phyloP scores from a whole-genome alignment of 2,329 filamentous ascomycete species.

The Diaporthe sp. region DNA sequence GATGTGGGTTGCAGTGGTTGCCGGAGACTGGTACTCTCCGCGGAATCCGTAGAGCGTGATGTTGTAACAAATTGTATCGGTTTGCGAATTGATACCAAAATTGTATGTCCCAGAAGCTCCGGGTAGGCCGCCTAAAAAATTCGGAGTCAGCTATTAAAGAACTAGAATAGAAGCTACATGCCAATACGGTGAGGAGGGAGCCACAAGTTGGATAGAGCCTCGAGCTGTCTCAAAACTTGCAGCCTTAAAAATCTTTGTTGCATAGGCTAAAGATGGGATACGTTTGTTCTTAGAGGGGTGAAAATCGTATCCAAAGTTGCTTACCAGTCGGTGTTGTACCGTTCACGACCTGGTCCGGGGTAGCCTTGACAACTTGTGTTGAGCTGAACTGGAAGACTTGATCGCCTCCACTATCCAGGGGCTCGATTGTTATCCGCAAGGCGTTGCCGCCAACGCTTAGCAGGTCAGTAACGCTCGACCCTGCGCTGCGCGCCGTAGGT shows the following conservation, averaged over 20 bases:
- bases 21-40: slow-evolving; percentile 56
- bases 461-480: neutral
- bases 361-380: slow-evolving; percentile 56
- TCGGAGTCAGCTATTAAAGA: too few relatives aligned
- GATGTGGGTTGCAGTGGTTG: slow-evolving; percentile 60
- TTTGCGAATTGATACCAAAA: slow-evolving; percentile 56
- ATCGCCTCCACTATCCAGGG: neutral
- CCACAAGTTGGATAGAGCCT: too few relatives aligned
- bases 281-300: too few relatives aligned
- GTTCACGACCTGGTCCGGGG: slow-evolving; percentile 57
- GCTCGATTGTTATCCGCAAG: neutral
- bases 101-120: slow-evolving; percentile 59
- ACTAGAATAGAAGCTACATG: too few relatives aligned
- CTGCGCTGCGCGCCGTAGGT: neutral
- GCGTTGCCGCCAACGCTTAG: neutral
- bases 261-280: too few relatives aligned
- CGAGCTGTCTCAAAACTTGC: too few relatives aligned
- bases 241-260: too few relatives aligned
- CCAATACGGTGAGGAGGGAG: too few relatives aligned
- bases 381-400: slow-evolving; percentile 52
- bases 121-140: slow-evolving; percentile 48
- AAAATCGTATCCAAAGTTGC: too few relatives aligned
- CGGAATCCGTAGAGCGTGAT: slow-evolving; percentile 58
- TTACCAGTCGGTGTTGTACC: slow-evolving; percentile 43
- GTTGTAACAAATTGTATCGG: slow-evolving; percentile 48